Percentiles rank a stretch among this genome's conserved stretches.
phyloP scores from a whole-genome alignment of 768 basidiomycete species.

The Mycena amicta region DNA sequence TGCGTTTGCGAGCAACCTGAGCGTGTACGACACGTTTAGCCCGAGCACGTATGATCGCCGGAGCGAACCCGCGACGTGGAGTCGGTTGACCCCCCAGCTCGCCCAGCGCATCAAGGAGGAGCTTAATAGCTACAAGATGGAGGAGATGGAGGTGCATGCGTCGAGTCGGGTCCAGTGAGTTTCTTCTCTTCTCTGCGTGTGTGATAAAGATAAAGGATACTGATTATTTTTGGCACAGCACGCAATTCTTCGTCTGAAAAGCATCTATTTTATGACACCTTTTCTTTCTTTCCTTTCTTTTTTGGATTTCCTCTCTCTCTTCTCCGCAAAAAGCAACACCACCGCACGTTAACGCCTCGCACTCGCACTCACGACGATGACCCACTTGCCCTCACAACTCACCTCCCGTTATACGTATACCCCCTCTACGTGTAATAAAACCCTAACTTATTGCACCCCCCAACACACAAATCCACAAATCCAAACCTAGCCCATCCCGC shows the following conservation, averaged over 20 bases:
- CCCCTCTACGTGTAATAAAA: slow-evolving; percentile 12
- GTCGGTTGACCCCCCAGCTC: slow-evolving; percentile 89
- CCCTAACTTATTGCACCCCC: slow-evolving; percentile 18
- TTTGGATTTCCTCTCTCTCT: slow-evolving; percentile 33
- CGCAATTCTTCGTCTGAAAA: slow-evolving; percentile 83
- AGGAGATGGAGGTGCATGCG: slow-evolving; percentile 99
- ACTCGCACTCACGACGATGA: slow-evolving; percentile 5
- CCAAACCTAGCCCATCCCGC: no score
- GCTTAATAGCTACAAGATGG: slow-evolving; percentile 98
- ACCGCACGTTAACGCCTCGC: background rate
- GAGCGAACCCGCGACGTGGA: slow-evolving; percentile 97
- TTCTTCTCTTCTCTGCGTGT: slow-evolving; percentile 10
- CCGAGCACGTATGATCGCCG: slow-evolving; percentile 88
- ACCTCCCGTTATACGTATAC: slow-evolving; percentile 2
- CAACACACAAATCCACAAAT: background rate
- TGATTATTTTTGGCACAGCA: slow-evolving; percentile 45
- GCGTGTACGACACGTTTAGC: slow-evolving; percentile 97
- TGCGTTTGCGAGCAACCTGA: slow-evolving; percentile 88
- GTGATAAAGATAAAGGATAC: slow-evolving; percentile 8
- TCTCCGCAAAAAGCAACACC: slow-evolving; percentile 13
- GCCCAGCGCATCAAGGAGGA: slow-evolving; percentile 98
- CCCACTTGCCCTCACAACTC: background rate
- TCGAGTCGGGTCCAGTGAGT: slow-evolving; percentile 88
- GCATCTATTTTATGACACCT: slow-evolving; percentile 10
- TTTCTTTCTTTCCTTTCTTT: slow-evolving; percentile 25